These are phyloP conservation scores for Lactarius quietus DNA, from an alignment of 768 basidiomycete genomes.

Conservation along the genomic window DNA sequence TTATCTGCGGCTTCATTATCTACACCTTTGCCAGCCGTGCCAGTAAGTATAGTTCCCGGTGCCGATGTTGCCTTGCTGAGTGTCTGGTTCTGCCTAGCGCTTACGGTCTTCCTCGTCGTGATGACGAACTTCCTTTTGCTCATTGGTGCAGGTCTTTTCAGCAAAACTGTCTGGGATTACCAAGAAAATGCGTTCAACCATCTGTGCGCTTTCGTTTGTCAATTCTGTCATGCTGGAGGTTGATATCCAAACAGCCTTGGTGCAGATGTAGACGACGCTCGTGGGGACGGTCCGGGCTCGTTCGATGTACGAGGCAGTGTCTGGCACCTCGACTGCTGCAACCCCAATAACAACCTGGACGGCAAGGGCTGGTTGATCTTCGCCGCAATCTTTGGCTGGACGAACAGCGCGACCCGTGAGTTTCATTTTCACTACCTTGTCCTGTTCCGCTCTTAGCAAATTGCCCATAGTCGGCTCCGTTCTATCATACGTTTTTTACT, in stretches of 20 bases:
- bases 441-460: not conserved
- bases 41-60: slow-evolving; percentile 41
- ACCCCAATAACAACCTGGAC: slow-evolving; percentile 50
- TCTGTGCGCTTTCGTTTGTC: slow-evolving; percentile 34
- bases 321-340: slow-evolving; percentile 85
- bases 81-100: slow-evolving; percentile 41
- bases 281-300: slow-evolving; percentile 77
- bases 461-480: slow-evolving; percentile 61
- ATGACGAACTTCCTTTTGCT: slow-evolving; percentile 93
- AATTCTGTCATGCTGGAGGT: not conserved
- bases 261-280: slow-evolving; percentile 60
- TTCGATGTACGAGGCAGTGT: slow-evolving; percentile 79
- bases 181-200: slow-evolving; percentile 62
- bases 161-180: slow-evolving; percentile 70
- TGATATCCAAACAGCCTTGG: slow-evolving; percentile 48
- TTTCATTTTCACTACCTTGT: slow-evolving; percentile 13
- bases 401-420: slow-evolving; percentile 71
- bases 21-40: slow-evolving; percentile 76
- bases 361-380: slow-evolving; percentile 77
- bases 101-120: slow-evolving; percentile 82
- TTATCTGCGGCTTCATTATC: slow-evolving; percentile 69
- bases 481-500: slow-evolving; percentile 89
- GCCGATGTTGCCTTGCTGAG: not conserved
- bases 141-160: slow-evolving; percentile 92
- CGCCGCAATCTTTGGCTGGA: slow-evolving; percentile 83